Conservation (phyloP, 129 eudicot species). For the Artemisia annua region DNA sequence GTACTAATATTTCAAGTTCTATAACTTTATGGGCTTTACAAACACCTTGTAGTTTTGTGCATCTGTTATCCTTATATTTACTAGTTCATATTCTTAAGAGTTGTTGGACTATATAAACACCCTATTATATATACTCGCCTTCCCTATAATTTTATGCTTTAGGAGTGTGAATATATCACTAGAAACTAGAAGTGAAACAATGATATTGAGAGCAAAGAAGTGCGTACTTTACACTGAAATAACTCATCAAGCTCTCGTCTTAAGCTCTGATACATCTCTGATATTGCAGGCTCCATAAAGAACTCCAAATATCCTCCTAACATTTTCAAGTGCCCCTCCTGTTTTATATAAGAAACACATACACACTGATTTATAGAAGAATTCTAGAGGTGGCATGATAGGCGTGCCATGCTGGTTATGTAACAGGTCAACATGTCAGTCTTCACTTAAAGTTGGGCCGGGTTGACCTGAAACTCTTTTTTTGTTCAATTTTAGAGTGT, state of each 20-base stretch:
- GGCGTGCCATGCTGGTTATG: neutral
- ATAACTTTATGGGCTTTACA: too few species aligned
- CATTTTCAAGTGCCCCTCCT: conserved; percentile 94
- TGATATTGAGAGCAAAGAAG: neutral
- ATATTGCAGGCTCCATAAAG: conserved; percentile 65
- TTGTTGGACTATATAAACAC: too few species aligned
- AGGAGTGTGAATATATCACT: too few species aligned
- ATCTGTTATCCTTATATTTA: too few species aligned
- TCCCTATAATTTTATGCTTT: too few species aligned
- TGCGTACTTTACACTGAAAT: conserved; percentile 65
- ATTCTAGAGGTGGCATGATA: neutral
- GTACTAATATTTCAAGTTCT: too few species aligned
- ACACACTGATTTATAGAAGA: neutral
- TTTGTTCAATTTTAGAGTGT: too few species aligned
- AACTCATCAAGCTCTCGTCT: conserved; percentile 82
- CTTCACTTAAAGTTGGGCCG: neutral
- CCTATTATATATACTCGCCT: too few species aligned
- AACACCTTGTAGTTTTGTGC: too few species aligned
- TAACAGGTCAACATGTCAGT: neutral
- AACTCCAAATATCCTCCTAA: conserved; percentile 95
- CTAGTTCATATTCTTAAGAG: too few species aligned
- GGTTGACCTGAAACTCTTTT: neutral
- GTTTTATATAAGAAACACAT: conserved; percentile 4
- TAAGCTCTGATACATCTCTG: conserved; percentile 67
- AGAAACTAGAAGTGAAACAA: too few species aligned